phyloP scores from a whole-genome alignment of 768 basidiomycete genomes.

The Boletus reticuloceps region DNA sequence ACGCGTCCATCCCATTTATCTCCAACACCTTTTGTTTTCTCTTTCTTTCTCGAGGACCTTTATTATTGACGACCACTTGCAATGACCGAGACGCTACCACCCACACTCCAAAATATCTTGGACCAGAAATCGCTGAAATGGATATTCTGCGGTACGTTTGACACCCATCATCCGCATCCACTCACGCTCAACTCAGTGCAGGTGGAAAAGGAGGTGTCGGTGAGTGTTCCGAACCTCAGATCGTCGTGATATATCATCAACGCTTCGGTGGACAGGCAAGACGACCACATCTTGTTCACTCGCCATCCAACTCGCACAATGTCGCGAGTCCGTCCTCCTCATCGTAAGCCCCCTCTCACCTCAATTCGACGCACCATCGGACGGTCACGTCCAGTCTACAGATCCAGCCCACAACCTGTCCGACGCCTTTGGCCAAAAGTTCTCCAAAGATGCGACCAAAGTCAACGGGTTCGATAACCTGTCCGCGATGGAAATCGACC shows the following conservation, averaged over 20 bases:
- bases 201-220: slow-evolving; percentile 99
- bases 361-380: background rate
- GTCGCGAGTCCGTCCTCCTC: slow-evolving; percentile 92
- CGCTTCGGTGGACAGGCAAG: slow-evolving; percentile 62
- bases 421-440: slow-evolving; percentile 98
- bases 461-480: slow-evolving; percentile 98
- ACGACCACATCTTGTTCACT: slow-evolving; percentile 97
- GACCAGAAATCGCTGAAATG: slow-evolving; percentile 94
- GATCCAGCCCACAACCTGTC: slow-evolving; percentile 99
- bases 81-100: slow-evolving; percentile 64
- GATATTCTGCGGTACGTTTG: slow-evolving; percentile 92
- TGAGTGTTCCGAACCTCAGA: slow-evolving; percentile 36
- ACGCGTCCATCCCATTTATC: slow-evolving; percentile 17
- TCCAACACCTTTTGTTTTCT: slow-evolving; percentile 1
- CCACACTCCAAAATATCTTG: slow-evolving; percentile 91
- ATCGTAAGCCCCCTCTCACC: slow-evolving; percentile 84
- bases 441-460: slow-evolving; percentile 97
- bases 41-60: background rate
- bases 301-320: slow-evolving; percentile 91
- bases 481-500: slow-evolving; percentile 99
- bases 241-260: background rate
- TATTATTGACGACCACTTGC: slow-evolving; percentile 8
- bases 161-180: background rate
- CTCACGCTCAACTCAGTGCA: slow-evolving; percentile 31
- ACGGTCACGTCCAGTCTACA: slow-evolving; percentile 64